Percentiles rank a stretch among this genome's conserved stretches.
Conservation (phyloP, 192 early-diverging fungal genomes). For the Backusella liffmaniae region DNA sequence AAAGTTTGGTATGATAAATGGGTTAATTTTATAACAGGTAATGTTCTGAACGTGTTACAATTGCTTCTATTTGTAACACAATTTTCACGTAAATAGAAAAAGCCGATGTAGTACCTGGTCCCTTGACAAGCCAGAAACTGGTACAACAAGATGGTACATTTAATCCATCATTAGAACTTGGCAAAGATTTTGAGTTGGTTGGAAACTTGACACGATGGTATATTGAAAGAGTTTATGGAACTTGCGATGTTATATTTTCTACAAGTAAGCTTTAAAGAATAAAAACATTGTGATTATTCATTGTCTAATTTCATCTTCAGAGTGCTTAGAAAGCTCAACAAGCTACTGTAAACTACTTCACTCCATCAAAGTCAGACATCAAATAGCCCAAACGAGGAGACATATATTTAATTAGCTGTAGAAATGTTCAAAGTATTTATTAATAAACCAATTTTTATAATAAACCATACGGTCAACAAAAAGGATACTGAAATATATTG, state of each 20-base stretch:
- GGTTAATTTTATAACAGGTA: neutral
- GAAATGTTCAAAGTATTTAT: neutral
- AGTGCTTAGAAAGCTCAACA: neutral
- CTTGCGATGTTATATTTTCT: neutral
- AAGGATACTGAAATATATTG: neutral
- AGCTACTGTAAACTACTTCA: neutral
- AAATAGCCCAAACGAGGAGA: neutral
- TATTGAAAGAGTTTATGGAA: neutral
- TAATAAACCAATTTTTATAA: neutral
- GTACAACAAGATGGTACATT: neutral
- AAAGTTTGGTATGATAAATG: neutral
- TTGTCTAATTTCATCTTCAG: neutral
- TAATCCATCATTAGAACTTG: neutral
- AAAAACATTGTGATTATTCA: too few relatives aligned
- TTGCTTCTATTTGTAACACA: neutral
- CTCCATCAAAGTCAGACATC: neutral
- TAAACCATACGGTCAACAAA: neutral
- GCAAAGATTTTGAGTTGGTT: neutral
- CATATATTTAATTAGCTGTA: neutral
- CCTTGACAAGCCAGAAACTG: neutral
- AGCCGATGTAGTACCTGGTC: neutral
- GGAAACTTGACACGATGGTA: constrained; percentile 7
- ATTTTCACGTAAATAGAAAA: neutral
- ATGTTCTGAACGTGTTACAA: neutral
- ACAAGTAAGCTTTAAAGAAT: neutral